Percentiles rank a stretch among this genome's conserved stretches.
Conservation (phyloP, 148 eudicot genomes). For the Rhododendron henanense region DNA sequence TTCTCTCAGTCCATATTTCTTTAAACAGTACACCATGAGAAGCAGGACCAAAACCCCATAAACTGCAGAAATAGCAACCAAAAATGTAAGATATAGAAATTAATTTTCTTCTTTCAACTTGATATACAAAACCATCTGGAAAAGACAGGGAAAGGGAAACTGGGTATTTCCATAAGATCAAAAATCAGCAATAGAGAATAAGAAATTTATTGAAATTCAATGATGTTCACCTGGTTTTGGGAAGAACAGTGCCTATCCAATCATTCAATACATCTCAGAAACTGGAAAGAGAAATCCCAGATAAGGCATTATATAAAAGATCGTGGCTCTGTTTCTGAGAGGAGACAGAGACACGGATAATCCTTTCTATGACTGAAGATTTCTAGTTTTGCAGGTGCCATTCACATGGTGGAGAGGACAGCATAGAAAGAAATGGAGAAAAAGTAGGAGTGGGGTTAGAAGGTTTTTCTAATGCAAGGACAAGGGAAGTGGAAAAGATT, state of each 20-base stretch:
- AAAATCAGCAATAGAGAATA: not conserved
- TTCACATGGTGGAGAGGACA: not conserved
- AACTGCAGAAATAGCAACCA: not conserved
- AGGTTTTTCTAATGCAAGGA: not conserved
- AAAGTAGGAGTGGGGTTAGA: not conserved
- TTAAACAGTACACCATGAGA: not conserved
- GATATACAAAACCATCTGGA: too few species aligned
- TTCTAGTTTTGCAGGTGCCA: not conserved
- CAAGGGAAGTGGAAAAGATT: not conserved
- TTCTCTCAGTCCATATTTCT: not conserved
- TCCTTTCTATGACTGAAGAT: not conserved
- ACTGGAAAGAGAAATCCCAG: not conserved
- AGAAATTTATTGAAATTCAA: not conserved
- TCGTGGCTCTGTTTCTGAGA: too few species aligned
- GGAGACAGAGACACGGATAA: not conserved
- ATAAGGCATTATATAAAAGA: not conserved
- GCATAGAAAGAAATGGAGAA: not conserved
- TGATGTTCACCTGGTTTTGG: conserved; percentile 8
- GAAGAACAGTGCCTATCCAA: not conserved
- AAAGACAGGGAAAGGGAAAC: not conserved
- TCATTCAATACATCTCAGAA: conserved; percentile 9
- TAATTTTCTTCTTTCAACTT: not conserved
- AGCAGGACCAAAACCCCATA: not conserved
- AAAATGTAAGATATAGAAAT: not conserved
- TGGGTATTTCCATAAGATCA: conserved; percentile 5